A percentile compares a stretch with the other conserved stretches of the same genome.
These are phyloP conservation scores for Filobasidium wieringae DNA, from an alignment of 768 basidiomycete genomes.

Conservation along the genomic window DNA sequence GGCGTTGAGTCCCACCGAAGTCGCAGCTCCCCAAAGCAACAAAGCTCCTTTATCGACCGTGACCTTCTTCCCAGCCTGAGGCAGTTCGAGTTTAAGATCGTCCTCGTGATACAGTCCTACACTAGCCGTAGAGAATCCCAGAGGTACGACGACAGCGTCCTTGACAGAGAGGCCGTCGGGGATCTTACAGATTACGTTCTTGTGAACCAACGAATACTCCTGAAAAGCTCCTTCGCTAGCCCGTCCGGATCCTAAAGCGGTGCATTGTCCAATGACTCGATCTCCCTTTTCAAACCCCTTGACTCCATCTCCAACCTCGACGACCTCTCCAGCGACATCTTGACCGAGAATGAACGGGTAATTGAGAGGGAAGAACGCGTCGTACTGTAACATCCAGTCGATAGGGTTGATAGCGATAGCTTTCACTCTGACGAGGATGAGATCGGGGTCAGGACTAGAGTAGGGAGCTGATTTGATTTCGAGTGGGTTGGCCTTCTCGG, in stretches of 20 bases:
- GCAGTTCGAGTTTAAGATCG: not conserved
- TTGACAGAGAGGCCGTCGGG: not conserved
- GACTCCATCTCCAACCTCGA: not conserved
- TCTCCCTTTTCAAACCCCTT: not conserved
- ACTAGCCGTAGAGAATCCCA: not conserved
- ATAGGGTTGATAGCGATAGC: not conserved
- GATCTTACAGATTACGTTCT: not conserved
- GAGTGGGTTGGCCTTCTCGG: not conserved
- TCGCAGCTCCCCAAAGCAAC: not conserved
- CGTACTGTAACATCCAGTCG: not conserved
- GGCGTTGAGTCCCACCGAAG: conserved; percentile 17
- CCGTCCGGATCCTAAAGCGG: not conserved
- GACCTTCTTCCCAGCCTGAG: not conserved
- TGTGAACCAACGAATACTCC: not conserved
- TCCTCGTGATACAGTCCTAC: not conserved
- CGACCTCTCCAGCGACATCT: not conserved
- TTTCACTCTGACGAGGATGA: not conserved
- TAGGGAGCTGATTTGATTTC: not conserved
- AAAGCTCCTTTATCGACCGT: not conserved
- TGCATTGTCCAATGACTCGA: not conserved
- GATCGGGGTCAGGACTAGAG: not conserved
- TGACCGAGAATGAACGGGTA: not conserved
- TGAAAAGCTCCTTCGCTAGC: not conserved
- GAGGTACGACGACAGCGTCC: not conserved
- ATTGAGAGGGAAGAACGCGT: not conserved